Base-by-base conservation (phyloP, 208 protist species). In the Crithidia fasciculata region DNA sequence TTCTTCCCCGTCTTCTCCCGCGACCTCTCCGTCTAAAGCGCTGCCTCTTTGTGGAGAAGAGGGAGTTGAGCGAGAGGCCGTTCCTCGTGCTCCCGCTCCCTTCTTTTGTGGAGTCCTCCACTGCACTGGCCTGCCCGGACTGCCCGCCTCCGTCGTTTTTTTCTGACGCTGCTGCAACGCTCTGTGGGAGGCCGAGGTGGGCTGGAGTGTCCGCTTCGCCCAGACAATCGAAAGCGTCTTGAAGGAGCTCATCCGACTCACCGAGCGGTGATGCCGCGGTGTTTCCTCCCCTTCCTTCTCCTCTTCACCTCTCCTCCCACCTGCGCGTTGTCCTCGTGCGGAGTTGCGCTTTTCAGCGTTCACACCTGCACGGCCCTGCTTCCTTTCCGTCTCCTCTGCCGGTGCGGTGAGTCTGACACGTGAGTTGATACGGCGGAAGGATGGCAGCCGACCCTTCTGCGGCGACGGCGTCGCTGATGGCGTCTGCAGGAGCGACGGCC, bases 151-250 rank as follows among this genome's bases (percentile, higher is more conserved):
- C 12, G 12, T 49, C 45, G 7, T 49, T 13, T 49, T 8, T 13
- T 49, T 8, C 37, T 40, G 36, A 13, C 6, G 12, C 45, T 19
- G 61, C 45, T 15, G 45, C 45, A 66, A 19, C 13, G 44, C 61
- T 16, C 61, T 41, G 6, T 66, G 61, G 8, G 61, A 66, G 9
- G 61, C 45, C 10, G 61, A 55, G 28, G 61, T 28, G 4, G 61
- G 44, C 8, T 66, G 5, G 9, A 0, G 16, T 28, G 43, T 5
- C 0, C 19, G 61, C 61, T 66, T 52, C 61, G 41, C 61, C 61
- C 61, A 66, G 18, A 66, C 61, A 66, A 66, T 55, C 2, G 61
- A 66, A 28, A 66, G n/a, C 0, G 45, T 66, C 28, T 53, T 55
- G 16, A 18, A 43, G 18, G 61, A 66, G 45, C 43, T 66, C 61